Conservation (phyloP, 192 early-diverging fungal species). For the Backusella westeae region DNA sequence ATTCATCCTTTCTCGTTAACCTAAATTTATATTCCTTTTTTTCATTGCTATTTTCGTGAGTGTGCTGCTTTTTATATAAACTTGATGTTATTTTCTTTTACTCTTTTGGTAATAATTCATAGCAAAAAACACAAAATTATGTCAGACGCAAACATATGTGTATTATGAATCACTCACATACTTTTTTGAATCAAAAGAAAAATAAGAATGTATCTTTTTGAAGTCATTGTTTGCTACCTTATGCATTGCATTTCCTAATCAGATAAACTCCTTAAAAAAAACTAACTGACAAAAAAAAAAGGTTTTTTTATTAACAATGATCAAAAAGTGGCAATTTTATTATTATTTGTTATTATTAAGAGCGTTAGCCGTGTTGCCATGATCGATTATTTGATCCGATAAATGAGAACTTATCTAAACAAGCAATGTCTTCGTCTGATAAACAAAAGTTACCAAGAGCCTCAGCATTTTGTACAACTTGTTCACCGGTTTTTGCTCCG, state of each 20-base stretch:
- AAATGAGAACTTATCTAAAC: slow-evolving; percentile 38
- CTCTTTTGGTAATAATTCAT: too few species aligned
- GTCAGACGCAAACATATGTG: not conserved
- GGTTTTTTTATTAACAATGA: not conserved
- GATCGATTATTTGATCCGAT: slow-evolving; percentile 28
- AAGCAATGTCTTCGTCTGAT: slow-evolving; percentile 38
- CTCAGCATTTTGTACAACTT: slow-evolving; percentile 42
- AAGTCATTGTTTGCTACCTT: not conserved
- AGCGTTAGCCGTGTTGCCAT: slow-evolving; percentile 49
- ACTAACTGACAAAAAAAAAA: not conserved
- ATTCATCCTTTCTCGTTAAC: not conserved
- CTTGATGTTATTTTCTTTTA: too few species aligned
- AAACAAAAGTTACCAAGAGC: slow-evolving; percentile 38
- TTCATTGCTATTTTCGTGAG: not conserved
- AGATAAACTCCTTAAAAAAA: not conserved
- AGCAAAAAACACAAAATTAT: not conserved
- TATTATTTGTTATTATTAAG: not conserved
- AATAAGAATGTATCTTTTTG: not conserved
- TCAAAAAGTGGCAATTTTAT: not conserved
- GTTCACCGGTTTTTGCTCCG: slow-evolving; percentile 43
- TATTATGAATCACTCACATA: not conserved
- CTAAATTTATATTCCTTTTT: not conserved
- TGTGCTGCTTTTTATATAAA: not conserved
- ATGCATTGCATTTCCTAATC: not conserved
- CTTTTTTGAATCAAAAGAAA: not conserved